Conservation (phyloP, 345 rosid genomes). For the Lepidium didymum region DNA sequence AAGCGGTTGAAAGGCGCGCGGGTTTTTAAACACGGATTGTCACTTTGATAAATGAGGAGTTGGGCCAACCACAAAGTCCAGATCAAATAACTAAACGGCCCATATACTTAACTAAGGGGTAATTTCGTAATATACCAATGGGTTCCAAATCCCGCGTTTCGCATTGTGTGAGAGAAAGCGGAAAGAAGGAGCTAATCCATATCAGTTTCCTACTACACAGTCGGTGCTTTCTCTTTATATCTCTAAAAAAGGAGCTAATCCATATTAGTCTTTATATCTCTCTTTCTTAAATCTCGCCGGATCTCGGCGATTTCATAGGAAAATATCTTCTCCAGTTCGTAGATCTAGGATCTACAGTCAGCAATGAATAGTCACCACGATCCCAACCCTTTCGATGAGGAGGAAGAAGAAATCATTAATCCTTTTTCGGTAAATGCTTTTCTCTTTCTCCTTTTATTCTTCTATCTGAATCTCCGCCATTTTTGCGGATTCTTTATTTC, state of each 20-base stretch:
- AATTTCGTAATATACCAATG: not conserved
- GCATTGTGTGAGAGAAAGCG: not conserved
- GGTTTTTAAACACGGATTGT: no score
- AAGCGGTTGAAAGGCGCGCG: no score
- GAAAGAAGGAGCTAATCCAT: not conserved
- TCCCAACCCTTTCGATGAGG: slow-evolving; percentile 94
- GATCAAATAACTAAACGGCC: not conserved
- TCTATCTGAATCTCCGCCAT: slow-evolving; percentile 28
- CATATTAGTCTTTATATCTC: not conserved
- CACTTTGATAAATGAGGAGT: not conserved
- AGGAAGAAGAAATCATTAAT: slow-evolving; percentile 73
- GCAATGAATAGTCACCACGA: slow-evolving; percentile 80
- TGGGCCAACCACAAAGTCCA: not conserved
- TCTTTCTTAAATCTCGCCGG: not conserved
- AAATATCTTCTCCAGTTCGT: not conserved
- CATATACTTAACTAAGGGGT: not conserved
- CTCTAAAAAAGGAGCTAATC: not conserved
- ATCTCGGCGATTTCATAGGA: slow-evolving; percentile 22
- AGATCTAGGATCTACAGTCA: slow-evolving; percentile 34
- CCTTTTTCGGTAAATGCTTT: slow-evolving; percentile 65
- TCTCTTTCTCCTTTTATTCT: not conserved
- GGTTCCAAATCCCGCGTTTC: not conserved
- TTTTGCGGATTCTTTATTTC: not conserved
- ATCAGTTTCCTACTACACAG: not conserved
- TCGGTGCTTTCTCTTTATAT: no score